Conservation (phyloP, 2,329 filamentous ascomycete species). For the Scorias spongiosa region DNA sequence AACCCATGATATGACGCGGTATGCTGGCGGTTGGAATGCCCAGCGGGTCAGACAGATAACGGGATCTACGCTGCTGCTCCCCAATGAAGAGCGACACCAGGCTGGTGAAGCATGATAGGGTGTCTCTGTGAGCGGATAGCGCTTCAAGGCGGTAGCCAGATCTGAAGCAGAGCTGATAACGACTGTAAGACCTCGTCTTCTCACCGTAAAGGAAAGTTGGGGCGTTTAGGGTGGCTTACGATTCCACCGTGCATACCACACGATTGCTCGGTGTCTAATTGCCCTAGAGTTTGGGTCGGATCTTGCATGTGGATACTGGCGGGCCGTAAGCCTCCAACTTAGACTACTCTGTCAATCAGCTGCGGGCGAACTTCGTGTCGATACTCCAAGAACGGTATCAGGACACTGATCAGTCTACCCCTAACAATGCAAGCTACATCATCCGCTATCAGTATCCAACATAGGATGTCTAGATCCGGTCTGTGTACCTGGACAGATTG, state of each 20-base stretch:
- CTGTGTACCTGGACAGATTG: no score
- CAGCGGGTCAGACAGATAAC: not conserved
- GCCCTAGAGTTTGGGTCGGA: not conserved
- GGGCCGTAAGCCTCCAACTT: not conserved
- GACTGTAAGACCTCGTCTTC: no score
- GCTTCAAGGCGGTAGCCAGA: no score
- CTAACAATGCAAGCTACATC: not conserved
- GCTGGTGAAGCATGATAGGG: no score
- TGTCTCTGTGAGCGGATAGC: no score
- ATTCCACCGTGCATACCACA: not conserved
- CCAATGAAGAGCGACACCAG: not conserved
- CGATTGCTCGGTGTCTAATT: not conserved
- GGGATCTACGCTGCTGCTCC: not conserved
- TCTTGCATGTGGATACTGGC: not conserved
- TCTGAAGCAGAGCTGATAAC: no score
- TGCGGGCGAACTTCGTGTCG: constrained; percentile 3
- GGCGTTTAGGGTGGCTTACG: no score
- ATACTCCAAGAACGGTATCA: constrained; percentile 5
- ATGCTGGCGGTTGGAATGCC: not conserved
- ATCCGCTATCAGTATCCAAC: not conserved
- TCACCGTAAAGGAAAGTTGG: no score
- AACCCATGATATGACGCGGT: no score
- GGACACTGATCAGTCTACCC: not conserved
- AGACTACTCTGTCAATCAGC: not conserved
- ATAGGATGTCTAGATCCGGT: no score